A percentile compares a stretch with the other conserved stretches of the same genome.
Evolutionary conservation across 176 grass and related monocot species (phyloP).

Genomic region (Bonia amplexicaulis): DNA sequence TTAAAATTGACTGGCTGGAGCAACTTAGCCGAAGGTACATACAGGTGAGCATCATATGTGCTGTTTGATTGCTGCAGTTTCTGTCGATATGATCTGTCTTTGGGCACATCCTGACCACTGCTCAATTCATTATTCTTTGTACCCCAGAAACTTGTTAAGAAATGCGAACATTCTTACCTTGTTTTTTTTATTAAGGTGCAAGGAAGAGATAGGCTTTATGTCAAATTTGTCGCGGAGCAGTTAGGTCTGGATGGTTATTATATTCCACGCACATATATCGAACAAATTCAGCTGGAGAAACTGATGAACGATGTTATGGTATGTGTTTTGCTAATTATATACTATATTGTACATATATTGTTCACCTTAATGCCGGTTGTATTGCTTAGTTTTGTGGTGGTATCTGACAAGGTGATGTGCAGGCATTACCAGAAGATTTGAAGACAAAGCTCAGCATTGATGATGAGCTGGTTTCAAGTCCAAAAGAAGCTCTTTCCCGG

Average conservation of each 20-base stretch:
- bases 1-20: constrained; percentile 95
- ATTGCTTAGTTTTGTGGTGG: constrained; percentile 8
- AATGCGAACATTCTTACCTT: background rate
- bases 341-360: background rate
- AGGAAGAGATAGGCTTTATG: constrained; percentile 81
- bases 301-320: constrained; percentile 97
- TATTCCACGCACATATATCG: constrained; percentile 93
- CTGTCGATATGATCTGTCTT: constrained; percentile 1
- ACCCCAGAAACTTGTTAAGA: background rate
- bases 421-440: constrained; percentile 97
- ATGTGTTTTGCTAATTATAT: constrained; percentile 21
- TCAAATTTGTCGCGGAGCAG: constrained; percentile 69
- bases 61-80: constrained; percentile 9
- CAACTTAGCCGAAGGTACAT: constrained; percentile 79
- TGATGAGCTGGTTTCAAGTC: constrained; percentile 82
- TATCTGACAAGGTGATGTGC: constrained; percentile 32
- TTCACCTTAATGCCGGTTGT: background rate
- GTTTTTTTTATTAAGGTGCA: constrained; percentile 57
- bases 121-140: background rate
- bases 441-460: constrained; percentile 93
- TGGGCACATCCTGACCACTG: background rate
- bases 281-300: constrained; percentile 98
- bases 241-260: constrained; percentile 85
- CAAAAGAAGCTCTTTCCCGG: constrained; percentile 85
- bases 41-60: constrained; percentile 55